Conservation (phyloP, 2,329 filamentous ascomycete species). For the Xylaria sp. region DNA sequence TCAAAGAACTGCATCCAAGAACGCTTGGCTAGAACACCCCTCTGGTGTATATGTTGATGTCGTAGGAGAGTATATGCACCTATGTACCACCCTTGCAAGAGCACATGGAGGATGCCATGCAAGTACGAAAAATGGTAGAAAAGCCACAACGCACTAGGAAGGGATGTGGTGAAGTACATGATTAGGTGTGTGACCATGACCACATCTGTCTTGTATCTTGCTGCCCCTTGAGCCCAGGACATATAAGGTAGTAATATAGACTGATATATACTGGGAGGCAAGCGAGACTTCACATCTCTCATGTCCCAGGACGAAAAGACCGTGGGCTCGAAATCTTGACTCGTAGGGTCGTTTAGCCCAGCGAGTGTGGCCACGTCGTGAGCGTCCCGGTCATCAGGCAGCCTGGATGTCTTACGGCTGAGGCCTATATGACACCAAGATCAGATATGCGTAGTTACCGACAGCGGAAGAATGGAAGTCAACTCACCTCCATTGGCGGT, state of each 20-base stretch:
- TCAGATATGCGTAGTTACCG: background rate
- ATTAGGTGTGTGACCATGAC: conserved; percentile 81
- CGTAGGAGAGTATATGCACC: conserved; percentile 83
- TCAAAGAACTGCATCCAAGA: conserved; percentile 64
- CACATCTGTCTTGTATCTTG: conserved; percentile 63
- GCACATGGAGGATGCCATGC: conserved; percentile 72
- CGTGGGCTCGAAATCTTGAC: conserved; percentile 57
- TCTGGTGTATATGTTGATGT: conserved; percentile 85
- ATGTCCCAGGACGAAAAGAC: conserved; percentile 58
- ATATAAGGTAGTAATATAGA: conserved; percentile 43
- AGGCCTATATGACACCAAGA: conserved; percentile 24
- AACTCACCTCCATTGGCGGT: conserved; percentile 34
- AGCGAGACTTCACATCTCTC: conserved; percentile 47
- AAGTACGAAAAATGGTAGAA: conserved; percentile 72
- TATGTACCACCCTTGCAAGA: conserved; percentile 74
- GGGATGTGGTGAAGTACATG: conserved; percentile 74
- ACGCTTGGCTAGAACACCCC: conserved; percentile 70
- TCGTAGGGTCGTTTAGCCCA: conserved; percentile 55
- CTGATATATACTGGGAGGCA: conserved; percentile 45
- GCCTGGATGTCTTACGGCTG: conserved; percentile 27
- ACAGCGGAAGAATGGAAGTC: background rate
- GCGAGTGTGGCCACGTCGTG: conserved; percentile 52
- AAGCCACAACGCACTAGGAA: conserved; percentile 74
- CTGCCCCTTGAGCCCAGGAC: conserved; percentile 43
- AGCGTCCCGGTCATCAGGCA: conserved; percentile 41